Evolutionary conservation across 768 basidiomycete genomes (phyloP), one percentile per base, ranked within the genome.

Genomic region (Russula earlei): DNA sequence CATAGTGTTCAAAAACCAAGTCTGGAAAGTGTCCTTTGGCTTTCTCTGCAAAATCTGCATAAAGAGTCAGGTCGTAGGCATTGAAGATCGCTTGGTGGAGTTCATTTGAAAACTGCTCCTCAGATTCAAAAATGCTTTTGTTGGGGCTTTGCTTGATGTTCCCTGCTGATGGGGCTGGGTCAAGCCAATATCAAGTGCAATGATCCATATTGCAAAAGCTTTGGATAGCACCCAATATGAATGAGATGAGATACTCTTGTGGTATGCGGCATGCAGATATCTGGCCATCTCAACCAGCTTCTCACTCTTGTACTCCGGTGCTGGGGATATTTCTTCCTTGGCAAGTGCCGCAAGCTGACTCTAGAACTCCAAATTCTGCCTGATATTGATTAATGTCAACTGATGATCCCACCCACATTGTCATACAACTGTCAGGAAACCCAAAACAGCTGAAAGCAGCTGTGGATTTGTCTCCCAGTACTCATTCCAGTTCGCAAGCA

Each of bases 371-470:
- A 74, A 66, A 63, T 85, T 78, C 11, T 75, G 68, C 17, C 84
- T 79, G 7, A 84, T 67, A 6, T 72, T 62, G 8, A 81, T 77
- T 38, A 93, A 73, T 1, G 78, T 70, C 0, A 71, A 60, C 53
- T 78, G 82, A 66, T 91, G 85, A 65, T 93, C 85, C 60, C 83
- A 72, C 27, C 82, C 82, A 63, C 90, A 85, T 67, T 87, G 79
- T 90, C 89, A 88, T 17, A 87, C 81, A 24, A 82, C 75, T 58
- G 84, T 79, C 62, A 91, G 69, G 72, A 94, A 95, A 5, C 79
- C 75, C 46, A 95, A 70, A 19, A 89, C 77, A 11, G 84, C 81
- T 0, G 84, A 77, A 12, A 96, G 75, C 9, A 93, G 71, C 19
- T 84, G 77, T 0, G 92, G 89, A 58, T 89, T 88, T 27, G 77